phyloP scores from a whole-genome alignment of 164 flowering plant genomes.

The Berberis vulgaris region DNA sequence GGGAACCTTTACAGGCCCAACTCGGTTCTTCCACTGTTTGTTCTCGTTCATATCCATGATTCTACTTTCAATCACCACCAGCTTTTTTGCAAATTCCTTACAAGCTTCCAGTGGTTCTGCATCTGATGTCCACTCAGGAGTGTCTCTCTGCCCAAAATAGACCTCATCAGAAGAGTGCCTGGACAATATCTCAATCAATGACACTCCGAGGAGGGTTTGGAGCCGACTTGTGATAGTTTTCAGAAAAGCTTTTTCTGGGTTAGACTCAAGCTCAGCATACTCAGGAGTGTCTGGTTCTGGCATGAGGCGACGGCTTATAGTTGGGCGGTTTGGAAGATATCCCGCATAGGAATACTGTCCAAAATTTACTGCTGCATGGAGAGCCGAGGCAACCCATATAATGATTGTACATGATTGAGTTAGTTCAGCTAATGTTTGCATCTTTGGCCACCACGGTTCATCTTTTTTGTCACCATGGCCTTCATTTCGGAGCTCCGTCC shows the following conservation, averaged over 20 bases:
- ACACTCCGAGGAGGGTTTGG: slow-evolving; percentile 69
- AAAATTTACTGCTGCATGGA: no score
- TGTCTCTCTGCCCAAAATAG: slow-evolving; percentile 69
- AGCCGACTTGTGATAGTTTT: slow-evolving; percentile 65
- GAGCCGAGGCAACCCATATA: no score
- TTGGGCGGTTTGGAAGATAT: slow-evolving; percentile 46
- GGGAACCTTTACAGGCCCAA: slow-evolving; percentile 67
- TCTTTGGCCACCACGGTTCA: slow-evolving; percentile 72
- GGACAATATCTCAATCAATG: slow-evolving; percentile 68
- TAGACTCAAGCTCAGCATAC: slow-evolving; percentile 44
- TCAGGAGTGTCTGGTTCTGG: slow-evolving; percentile 66
- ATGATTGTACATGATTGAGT: slow-evolving; percentile 25
- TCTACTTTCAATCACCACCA: slow-evolving; percentile 43
- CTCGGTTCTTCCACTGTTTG: slow-evolving; percentile 43
- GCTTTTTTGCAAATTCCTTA: slow-evolving; percentile 36
- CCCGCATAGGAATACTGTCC: no score
- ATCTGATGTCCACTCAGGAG: slow-evolving; percentile 60
- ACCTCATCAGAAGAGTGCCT: slow-evolving; percentile 72
- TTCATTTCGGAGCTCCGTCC: slow-evolving; percentile 56
- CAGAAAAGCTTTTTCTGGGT: slow-evolving; percentile 55
- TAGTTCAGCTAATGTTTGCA: slow-evolving; percentile 49
- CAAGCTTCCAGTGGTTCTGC: slow-evolving; percentile 42
- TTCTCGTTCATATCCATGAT: slow-evolving; percentile 48
- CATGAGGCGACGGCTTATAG: slow-evolving; percentile 73
- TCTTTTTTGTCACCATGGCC: slow-evolving; percentile 78